Evolutionary conservation across 306 rosid species (phyloP), one percentile per base, ranked within the genome.

Genomic region (Trifolium subterraneum): DNA sequence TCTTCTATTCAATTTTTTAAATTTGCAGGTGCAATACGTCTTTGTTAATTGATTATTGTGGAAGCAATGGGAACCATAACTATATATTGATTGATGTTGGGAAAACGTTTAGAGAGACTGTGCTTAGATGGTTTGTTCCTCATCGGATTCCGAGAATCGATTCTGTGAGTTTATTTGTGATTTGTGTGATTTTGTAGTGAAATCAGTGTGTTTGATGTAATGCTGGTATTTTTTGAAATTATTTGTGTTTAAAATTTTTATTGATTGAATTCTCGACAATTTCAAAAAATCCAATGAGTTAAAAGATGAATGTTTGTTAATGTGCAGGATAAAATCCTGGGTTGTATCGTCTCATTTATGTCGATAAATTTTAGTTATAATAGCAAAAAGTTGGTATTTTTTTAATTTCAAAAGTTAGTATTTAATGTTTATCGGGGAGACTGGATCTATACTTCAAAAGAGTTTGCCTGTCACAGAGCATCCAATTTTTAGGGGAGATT

Each of bases 51-150:
- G 99, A 94, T 74, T 88, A 87, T 77, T 84, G 91, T 82, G 83
- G 33, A 78, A 72, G 72, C 36, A 81, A 84, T 74, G 95, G 85
- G 10, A 68, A 82, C 31, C 99, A 74, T 72, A 83, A 65, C 33
- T 92, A 90, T 66, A 71, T 92, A 39, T 74, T 94, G 84, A 92
- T 94, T 81, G 99, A 94, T 61, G 97, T 85, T 47, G 99, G 99
- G 38, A 94, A 94, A 87, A 88, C 99, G 0, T 92, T 94, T 78
- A 83, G 99, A 83, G 97, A 94, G 86, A 85, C 89, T 70, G 99
- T 94, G 18, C 95, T 94, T 25, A 75, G 99, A 70, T 94, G 99
- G 99, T 92, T 94, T 81, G 84, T 95, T 71, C 61, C 64, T 62
- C 86, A 90, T 81, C 84, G 78, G 88, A 90, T 94, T 82, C 97